Conservation (phyloP, 176 grass and related monocot genomes). For the Triticum monococcum region DNA sequence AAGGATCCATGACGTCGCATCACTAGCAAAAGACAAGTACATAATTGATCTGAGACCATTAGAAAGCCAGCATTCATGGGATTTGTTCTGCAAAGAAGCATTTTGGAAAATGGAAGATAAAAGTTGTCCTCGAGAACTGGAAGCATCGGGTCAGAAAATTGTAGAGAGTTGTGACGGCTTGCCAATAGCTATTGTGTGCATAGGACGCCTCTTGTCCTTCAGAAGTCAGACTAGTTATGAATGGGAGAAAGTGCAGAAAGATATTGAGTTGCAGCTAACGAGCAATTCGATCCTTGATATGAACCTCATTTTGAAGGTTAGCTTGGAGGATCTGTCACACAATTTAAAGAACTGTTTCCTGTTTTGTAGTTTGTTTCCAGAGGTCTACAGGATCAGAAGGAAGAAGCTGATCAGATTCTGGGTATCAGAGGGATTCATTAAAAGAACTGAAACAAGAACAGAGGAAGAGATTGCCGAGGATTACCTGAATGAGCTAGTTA, state of each 20-base stretch:
- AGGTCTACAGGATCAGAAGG: not conserved
- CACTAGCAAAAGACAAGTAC: not conserved
- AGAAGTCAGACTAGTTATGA: not conserved
- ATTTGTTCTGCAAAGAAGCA: slow-evolving; percentile 18
- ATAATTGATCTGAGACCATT: not conserved
- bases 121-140: not conserved
- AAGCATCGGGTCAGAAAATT: not conserved
- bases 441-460: slow-evolving; percentile 5
- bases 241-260: slow-evolving; percentile 16
- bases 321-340: slow-evolving; percentile 5
- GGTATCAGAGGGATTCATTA: slow-evolving; percentile 30
- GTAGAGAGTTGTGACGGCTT: slow-evolving; percentile 5
- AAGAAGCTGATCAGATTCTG: not conserved
- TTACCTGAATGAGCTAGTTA: slow-evolving; percentile 38
- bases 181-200: slow-evolving; percentile 8
- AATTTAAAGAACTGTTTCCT: slow-evolving; percentile 9
- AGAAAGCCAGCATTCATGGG: not conserved
- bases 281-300: not conserved
- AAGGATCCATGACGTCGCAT: slow-evolving; percentile 7
- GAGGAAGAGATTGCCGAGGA: slow-evolving; percentile 43
- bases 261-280: slow-evolving; percentile 6
- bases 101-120: slow-evolving; percentile 1
- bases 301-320: slow-evolving; percentile 7
- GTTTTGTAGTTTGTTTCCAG: not conserved
- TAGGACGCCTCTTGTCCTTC: not conserved